Conservation (phyloP, 1,284 basidiomycete genomes). For the Pseudozyma flocculosa region DNA sequence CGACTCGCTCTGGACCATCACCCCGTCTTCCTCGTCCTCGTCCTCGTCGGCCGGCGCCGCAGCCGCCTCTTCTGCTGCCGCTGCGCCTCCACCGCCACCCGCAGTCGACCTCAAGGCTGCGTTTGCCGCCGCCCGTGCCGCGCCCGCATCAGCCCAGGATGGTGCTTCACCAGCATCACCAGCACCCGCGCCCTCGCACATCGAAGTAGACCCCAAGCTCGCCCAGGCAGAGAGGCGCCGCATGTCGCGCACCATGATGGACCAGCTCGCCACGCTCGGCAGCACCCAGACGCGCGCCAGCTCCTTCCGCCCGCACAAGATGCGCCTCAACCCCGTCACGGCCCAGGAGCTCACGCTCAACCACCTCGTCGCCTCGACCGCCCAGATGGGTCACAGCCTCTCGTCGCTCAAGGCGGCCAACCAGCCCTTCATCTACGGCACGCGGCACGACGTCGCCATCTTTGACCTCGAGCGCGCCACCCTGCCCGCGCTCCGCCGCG, state of each 20-base stretch:
- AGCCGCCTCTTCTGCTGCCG: slow-evolving; percentile 2
- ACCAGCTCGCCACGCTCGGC: slow-evolving; percentile 70
- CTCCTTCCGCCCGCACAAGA: slow-evolving; percentile 73
- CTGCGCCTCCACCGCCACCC: not conserved
- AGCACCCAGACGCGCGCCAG: slow-evolving; percentile 73
- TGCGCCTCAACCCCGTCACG: slow-evolving; percentile 68
- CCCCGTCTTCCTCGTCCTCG: too few species aligned
- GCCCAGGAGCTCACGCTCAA: slow-evolving; percentile 75
- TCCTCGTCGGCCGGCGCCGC: too few species aligned
- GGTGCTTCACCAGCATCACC: too few species aligned
- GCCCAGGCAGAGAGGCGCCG: slow-evolving; percentile 26
- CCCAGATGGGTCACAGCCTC: slow-evolving; percentile 87
- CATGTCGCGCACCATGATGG: slow-evolving; percentile 60
- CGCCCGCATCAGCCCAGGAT: slow-evolving; percentile 59
- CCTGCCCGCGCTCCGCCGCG: slow-evolving; percentile 83
- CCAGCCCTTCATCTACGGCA: slow-evolving; percentile 90
- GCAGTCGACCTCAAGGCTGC: too few species aligned
- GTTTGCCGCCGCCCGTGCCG: slow-evolving; percentile 28
- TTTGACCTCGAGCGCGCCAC: slow-evolving; percentile 91
- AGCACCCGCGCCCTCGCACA: not conserved
- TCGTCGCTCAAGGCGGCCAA: slow-evolving; percentile 82
- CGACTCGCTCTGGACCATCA: not conserved
- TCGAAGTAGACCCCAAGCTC: slow-evolving; percentile 7
- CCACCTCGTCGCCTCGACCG: slow-evolving; percentile 85
- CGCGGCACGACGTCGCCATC: slow-evolving; percentile 82